Evolutionary conservation across 1,139 yeast species (phyloP).

Genomic region (Kluyveromyces marxianus): DNA sequence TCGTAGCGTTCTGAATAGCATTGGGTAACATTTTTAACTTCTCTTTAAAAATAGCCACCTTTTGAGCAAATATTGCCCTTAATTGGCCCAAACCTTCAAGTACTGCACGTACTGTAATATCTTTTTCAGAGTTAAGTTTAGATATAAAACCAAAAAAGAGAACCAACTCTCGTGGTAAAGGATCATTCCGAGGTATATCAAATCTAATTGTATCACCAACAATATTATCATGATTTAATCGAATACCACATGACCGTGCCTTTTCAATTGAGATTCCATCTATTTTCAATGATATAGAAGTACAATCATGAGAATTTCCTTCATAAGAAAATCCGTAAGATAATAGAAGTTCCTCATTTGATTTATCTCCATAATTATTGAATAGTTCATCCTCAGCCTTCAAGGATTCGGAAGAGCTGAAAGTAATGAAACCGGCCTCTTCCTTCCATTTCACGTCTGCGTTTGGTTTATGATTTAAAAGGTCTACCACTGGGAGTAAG

Average conservation of each 20-base stretch:
- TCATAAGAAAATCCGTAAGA: conserved; percentile 61
- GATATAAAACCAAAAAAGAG: conserved; percentile 28
- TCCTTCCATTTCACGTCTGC: conserved; percentile 61
- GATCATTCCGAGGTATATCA: conserved; percentile 11
- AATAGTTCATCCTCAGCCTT: conserved; percentile 44
- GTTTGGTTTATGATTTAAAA: conserved; percentile 61
- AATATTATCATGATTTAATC: conserved; percentile 11
- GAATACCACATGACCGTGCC: conserved; percentile 19
- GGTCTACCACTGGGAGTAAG: conserved; percentile 70
- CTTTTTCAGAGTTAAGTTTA: conserved; percentile 23
- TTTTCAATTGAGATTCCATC: conserved; percentile 28
- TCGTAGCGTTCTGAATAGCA: conserved; percentile 8
- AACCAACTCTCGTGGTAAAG: conserved; percentile 26
- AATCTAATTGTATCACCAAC: conserved; percentile 22
- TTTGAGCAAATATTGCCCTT: conserved; percentile 42
- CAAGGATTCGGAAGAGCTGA: conserved; percentile 11
- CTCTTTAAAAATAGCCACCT: conserved; percentile 32
- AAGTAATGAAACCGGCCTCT: conserved; percentile 29
- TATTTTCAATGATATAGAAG: conserved; percentile 51
- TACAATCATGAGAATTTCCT: conserved; percentile 49
- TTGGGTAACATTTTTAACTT: conserved; percentile 11
- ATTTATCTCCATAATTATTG: conserved; percentile 82
- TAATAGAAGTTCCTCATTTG: conserved; percentile 60
- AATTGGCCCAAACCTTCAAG: conserved; percentile 39
- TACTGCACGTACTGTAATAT: conserved; percentile 26